Evolutionary conservation across 2,329 filamentous ascomycete species (phyloP).

Genomic region (Colletotrichum camelliae): DNA sequence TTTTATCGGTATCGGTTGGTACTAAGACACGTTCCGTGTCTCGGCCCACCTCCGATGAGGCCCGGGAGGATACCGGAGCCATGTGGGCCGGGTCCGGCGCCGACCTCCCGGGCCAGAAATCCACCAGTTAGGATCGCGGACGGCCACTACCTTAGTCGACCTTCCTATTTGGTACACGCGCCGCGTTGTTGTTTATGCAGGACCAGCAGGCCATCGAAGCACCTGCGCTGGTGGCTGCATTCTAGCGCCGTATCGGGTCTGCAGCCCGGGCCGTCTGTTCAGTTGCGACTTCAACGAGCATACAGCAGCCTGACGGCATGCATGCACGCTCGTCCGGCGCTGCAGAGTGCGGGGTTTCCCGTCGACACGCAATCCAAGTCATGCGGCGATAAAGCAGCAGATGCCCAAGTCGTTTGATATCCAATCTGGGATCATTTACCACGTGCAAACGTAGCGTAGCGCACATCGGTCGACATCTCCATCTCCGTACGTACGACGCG

Average conservation of each 20-base stretch:
- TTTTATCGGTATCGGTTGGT: neutral
- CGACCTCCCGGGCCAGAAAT: neutral
- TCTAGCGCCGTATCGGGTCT: conserved; percentile 2
- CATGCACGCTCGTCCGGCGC: neutral
- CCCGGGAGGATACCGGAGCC: neutral
- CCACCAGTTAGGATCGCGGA: neutral
- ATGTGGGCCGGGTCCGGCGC: neutral
- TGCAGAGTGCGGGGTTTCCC: conserved; percentile 12
- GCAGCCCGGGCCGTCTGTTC: neutral
- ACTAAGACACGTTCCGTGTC: neutral
- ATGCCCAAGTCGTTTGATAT: neutral
- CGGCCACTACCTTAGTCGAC: neutral
- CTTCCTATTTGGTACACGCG: conserved; percentile 3
- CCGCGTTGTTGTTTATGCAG: neutral
- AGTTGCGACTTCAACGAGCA: neutral
- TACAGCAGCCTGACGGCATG: neutral
- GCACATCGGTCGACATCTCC: neutral
- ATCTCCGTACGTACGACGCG: neutral
- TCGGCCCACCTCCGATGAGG: neutral
- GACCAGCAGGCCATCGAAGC: neutral
- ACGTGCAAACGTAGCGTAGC: neutral
- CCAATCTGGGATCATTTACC: neutral
- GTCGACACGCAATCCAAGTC: neutral
- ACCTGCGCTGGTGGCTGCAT: neutral
- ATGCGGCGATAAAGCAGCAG: neutral